Evolutionary conservation across 176 grass and related monocot genomes (phyloP).

Genomic region (Aegilops longissima): DNA sequence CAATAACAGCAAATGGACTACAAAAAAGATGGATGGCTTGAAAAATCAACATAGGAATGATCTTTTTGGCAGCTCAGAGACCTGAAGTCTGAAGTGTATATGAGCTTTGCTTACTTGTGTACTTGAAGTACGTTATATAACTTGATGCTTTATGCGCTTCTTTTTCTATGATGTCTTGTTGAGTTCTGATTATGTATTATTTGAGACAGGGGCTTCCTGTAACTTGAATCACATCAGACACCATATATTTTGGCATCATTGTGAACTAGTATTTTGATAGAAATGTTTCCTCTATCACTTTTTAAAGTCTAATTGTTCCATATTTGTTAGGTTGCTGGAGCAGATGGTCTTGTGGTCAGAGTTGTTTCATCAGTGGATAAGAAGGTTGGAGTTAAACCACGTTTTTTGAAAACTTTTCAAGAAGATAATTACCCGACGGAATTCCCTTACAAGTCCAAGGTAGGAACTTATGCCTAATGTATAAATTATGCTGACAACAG

Average conservation of each 20-base stretch:
- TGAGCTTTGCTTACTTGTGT: constrained; percentile 1
- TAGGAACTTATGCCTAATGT: constrained; percentile 34
- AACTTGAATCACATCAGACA: not conserved
- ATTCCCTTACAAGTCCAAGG: constrained; percentile 98
- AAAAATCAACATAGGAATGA: not conserved
- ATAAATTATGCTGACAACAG: constrained; percentile 13
- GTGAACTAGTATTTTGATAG: not conserved
- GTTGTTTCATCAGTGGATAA: constrained; percentile 99
- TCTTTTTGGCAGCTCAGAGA: not conserved
- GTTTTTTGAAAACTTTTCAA: constrained; percentile 92
- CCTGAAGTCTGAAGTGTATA: not conserved
- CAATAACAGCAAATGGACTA: not conserved
- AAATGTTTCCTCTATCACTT: constrained; percentile 5
- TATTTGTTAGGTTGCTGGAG: constrained; percentile 76
- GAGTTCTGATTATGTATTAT: too few relatives aligned
- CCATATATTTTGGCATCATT: constrained; percentile 3
- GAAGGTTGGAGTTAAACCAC: constrained; percentile 96
- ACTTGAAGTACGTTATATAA: not conserved
- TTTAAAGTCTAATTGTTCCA: constrained; percentile 16
- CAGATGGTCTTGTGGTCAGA: constrained; percentile 94
- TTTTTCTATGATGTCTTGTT: not conserved
- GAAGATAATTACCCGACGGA: constrained; percentile 97
- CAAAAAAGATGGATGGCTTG: not conserved
- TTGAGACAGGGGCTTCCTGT: not conserved
- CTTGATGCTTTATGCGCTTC: not conserved